phyloP scores from a whole-genome alignment of 495 filamentous ascomycete species.

The Xylaria bambusicola region DNA sequence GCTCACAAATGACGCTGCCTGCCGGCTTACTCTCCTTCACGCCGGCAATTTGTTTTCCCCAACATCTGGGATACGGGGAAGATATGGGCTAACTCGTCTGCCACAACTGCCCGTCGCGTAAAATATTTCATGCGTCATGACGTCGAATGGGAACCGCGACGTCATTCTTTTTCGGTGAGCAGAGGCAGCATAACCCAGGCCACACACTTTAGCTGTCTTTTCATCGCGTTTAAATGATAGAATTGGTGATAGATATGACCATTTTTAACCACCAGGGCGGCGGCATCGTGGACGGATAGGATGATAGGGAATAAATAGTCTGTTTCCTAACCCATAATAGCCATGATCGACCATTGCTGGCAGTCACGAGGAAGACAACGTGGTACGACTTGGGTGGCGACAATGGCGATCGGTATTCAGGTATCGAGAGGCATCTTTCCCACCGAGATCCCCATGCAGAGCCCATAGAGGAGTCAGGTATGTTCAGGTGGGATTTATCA shows the following conservation, averaged over 20 bases:
- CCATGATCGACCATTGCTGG: slow-evolving; percentile 11
- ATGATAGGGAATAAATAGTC: not conserved
- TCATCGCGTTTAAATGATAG: not conserved
- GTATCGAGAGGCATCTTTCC: not conserved
- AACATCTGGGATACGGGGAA: not conserved
- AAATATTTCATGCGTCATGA: not conserved
- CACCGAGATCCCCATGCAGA: slow-evolving; percentile 8
- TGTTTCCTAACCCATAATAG: not conserved
- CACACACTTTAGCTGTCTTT: not conserved
- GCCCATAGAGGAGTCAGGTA: slow-evolving; percentile 1
- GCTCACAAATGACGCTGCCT: not conserved
- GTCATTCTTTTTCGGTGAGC: slow-evolving; percentile 17
- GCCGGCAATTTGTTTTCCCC: not conserved
- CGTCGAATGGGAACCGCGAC: not conserved
- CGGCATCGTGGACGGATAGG: slow-evolving; percentile 4
- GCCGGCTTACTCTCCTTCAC: not conserved
- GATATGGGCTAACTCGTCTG: not conserved
- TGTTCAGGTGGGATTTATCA: slow-evolving; percentile 2
- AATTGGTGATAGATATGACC: slow-evolving; percentile 1
- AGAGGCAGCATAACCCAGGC: not conserved
- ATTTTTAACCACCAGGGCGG: slow-evolving; percentile 4
- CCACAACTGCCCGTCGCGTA: not conserved
- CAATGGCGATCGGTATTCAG: slow-evolving; percentile 12
- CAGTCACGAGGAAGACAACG: slow-evolving; percentile 16
- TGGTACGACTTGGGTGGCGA: slow-evolving; percentile 20